Conservation (phyloP, 768 basidiomycete genomes). For the Tricholoma saponaceum region DNA sequence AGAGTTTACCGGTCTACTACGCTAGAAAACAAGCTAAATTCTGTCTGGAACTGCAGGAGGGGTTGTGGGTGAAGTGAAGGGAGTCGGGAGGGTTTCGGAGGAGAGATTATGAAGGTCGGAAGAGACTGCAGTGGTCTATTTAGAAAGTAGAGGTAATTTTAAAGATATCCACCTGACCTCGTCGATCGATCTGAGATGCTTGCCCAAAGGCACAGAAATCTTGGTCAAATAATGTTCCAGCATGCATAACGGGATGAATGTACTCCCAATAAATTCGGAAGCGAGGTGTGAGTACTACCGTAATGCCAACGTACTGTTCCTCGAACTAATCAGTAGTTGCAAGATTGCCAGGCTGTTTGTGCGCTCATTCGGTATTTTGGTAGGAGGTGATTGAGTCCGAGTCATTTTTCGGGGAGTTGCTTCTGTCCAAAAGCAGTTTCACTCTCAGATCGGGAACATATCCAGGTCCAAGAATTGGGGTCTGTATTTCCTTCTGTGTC, state of each 20-base stretch:
- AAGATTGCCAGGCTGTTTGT: background rate
- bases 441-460: slow-evolving; percentile 13
- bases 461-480: slow-evolving; percentile 6
- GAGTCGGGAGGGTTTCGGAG: background rate
- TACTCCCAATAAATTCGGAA: background rate
- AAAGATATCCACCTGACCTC: slow-evolving; percentile 11
- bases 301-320: background rate
- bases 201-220: slow-evolving; percentile 6
- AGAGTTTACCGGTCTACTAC: background rate
- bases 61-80: background rate
- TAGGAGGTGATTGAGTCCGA: background rate
- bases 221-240: background rate
- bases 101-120: slow-evolving; percentile 2
- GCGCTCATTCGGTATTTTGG: background rate
- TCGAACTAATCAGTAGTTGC: background rate
- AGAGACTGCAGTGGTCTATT: background rate
- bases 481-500: slow-evolving; percentile 7
- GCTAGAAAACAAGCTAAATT: background rate
- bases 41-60: background rate
- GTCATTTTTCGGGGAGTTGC: background rate
- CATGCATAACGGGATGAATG: background rate
- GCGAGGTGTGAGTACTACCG: background rate
- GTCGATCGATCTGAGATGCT: slow-evolving; percentile 21
- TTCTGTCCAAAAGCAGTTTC: slow-evolving; percentile 4
- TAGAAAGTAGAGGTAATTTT: slow-evolving; percentile 9